phyloP scores from a whole-genome alignment of 176 grass and related monocot species.

The Aegilops tauschii region DNA sequence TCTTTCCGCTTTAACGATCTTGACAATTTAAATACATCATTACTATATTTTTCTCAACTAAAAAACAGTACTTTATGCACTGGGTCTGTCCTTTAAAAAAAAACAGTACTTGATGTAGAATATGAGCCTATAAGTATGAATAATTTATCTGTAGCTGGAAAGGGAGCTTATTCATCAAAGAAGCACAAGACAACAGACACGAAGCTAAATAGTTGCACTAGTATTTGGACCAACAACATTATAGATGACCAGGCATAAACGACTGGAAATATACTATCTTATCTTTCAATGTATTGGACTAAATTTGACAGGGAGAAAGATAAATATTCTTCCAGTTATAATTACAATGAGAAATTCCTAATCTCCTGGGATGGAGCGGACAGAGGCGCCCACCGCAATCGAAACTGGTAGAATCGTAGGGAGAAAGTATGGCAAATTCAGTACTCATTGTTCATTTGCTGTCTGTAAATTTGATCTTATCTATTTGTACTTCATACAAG shows the following conservation, averaged over 20 bases:
- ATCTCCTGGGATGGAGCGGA: neutral
- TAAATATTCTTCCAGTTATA: conserved; percentile 7
- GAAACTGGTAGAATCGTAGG: neutral
- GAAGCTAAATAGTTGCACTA: neutral
- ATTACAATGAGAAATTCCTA: neutral
- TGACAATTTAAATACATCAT: neutral
- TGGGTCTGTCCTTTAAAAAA: no score
- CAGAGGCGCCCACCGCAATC: neutral
- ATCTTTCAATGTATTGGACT: neutral
- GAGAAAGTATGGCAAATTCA: neutral
- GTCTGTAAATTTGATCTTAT: neutral
- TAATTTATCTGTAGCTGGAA: neutral
- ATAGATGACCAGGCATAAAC: neutral
- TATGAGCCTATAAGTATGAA: conserved; percentile 10
- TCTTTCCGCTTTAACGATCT: conserved; percentile 73
- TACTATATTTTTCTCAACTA: neutral
- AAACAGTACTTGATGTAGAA: neutral
- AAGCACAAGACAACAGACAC: conserved; percentile 5
- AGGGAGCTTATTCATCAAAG: neutral
- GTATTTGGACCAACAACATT: neutral
- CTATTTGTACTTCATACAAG: neutral
- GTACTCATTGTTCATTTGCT: neutral
- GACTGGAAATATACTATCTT: neutral
- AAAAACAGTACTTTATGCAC: neutral
- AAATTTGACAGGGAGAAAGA: neutral